Conservation (phyloP, 257 asterid species). For the Solanum lignicaule region DNA sequence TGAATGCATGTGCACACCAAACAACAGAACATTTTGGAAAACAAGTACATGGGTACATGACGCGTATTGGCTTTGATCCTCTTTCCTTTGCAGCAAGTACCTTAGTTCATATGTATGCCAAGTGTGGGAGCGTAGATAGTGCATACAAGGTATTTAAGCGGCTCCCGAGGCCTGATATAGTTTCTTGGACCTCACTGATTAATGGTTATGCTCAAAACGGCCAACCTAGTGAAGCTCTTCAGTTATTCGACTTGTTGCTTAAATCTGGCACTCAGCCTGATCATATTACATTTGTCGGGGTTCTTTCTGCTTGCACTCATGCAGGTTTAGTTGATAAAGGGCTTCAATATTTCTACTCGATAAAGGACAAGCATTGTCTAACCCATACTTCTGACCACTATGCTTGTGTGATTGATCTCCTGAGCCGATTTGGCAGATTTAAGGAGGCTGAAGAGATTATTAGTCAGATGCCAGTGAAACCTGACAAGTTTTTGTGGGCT, state of each 20-base stretch:
- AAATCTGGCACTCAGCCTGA: conserved; percentile 46
- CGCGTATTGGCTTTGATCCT: conserved; percentile 43
- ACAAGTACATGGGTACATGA: conserved; percentile 69
- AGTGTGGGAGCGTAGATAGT: conserved; percentile 51
- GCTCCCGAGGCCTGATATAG: conserved; percentile 49
- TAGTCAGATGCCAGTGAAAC: conserved; percentile 43
- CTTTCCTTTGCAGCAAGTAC: conserved; percentile 60
- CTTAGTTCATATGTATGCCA: conserved; percentile 69
- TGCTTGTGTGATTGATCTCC: conserved; percentile 59
- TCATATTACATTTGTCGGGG: conserved; percentile 57
- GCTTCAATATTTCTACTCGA: conserved; percentile 51
- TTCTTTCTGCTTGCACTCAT: conserved; percentile 54
- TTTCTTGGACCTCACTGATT: conserved; percentile 68
- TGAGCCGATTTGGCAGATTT: conserved; percentile 64
- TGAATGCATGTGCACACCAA: conserved; percentile 51
- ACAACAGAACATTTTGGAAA: conserved; percentile 49
- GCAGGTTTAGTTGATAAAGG: conserved; percentile 75
- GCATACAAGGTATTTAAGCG: conserved; percentile 40
- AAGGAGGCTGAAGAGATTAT: conserved; percentile 58
- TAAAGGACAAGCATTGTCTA: conserved; percentile 36
- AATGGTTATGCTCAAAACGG: conserved; percentile 70
- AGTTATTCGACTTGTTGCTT: conserved; percentile 36
- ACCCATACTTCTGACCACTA: conserved; percentile 52
- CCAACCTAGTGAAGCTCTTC: conserved; percentile 50
- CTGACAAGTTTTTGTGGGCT: conserved; percentile 64